Base-by-base conservation (phyloP, 306 rosid species). In the Quillaja saponaria region DNA sequence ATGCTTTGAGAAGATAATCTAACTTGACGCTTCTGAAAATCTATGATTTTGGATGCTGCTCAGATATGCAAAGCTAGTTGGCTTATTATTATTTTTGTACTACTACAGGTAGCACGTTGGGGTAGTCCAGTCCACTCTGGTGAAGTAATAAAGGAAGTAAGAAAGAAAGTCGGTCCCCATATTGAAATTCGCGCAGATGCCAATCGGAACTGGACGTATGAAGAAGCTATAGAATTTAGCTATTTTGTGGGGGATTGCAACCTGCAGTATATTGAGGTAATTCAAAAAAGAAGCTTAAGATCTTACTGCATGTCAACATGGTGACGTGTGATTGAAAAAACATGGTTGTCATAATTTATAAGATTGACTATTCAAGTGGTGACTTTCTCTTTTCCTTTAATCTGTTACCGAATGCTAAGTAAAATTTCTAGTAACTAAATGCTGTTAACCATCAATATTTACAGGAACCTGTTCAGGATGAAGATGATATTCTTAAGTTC, bases 191-290 rank as follows among this genome's bases (percentile, higher is more conserved):
- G 98, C 5, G 98, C 71, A 21, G 98, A 92, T 78, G 98, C 95
- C 69, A 92, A 92, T 74, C 82, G 83, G 58, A 82, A 67, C 42
- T 92, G 98, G 98, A 88, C 88, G 52, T 88, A 71, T 72, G 76
- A 86, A 71, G 96, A 92, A 79, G 98, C 96, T 63, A 78, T 88
- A 44, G 73, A 77, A 64, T 92, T 92, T 78, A 81, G 87, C 63
- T 86, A 87, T 73, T 65, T 82, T 33, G 86, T 85, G 68, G 79
- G 82, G 84, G 94, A 84, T 67, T 88, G 87, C 72, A 60, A 79
- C 79, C 83, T 92, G 70, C 87, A 88, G 74, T 92, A 82, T 75
- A 82, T 92, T 40, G 98, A 92, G 95, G 98, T 86, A 82, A 68
- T 47, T 45, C 52, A 62, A 21, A 39, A 18, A 56, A 55, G 45